phyloP scores from a whole-genome alignment of 305 asterid genomes.

The Fraxinus dipetala region DNA sequence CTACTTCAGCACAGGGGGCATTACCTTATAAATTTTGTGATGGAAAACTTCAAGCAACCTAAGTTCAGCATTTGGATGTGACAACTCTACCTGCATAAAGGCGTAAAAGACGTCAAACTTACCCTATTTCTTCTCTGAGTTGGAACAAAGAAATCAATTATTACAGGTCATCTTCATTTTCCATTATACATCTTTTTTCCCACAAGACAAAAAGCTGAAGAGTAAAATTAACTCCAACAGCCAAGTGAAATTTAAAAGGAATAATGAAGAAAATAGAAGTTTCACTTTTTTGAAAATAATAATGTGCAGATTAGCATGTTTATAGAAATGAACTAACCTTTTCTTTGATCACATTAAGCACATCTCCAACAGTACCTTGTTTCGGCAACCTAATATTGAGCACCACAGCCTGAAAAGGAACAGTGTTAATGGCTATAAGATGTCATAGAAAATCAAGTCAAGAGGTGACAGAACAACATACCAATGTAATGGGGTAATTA shows the following conservation, averaged over 20 bases:
- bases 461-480: not conserved
- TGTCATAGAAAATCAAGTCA: constrained; percentile 4
- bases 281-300: not conserved
- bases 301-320: constrained; percentile 1
- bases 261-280: not conserved
- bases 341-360: constrained; percentile 65
- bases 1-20: constrained; percentile 15
- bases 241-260: not conserved
- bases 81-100: constrained; percentile 43
- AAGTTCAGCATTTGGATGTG: constrained; percentile 54
- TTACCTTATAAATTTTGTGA: constrained; percentile 69
- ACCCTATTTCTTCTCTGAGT: not conserved
- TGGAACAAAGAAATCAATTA: not conserved
- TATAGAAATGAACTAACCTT: constrained; percentile 47
- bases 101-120: constrained; percentile 22
- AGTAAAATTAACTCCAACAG: not conserved
- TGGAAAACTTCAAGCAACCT: constrained; percentile 58
- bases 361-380: constrained; percentile 46
- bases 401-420: constrained; percentile 50
- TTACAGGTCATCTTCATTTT: not conserved
- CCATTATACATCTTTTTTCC: not conserved
- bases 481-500: constrained; percentile 15
- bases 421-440: constrained; percentile 2
- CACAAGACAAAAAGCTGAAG: not conserved
- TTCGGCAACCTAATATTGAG: constrained; percentile 45